Percentiles rank a stretch among this genome's conserved stretches.
Evolutionary conservation across 1,284 basidiomycete genomes (phyloP).

Genomic region (Stereum hirsutum): DNA sequence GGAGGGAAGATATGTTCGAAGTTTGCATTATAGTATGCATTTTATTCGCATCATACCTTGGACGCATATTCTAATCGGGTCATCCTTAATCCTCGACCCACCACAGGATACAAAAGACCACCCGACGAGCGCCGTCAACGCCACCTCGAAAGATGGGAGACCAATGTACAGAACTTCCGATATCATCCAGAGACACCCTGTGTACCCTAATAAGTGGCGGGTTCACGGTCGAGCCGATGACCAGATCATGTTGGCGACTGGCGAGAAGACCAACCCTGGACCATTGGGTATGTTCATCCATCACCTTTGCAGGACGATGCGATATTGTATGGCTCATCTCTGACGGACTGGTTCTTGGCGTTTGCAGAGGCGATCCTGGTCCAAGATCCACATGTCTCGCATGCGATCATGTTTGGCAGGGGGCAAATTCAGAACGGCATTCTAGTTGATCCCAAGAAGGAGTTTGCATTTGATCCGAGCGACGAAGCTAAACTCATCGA

Average conservation of each 20-base stretch:
- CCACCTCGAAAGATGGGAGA: neutral
- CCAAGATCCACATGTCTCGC: conserved; percentile 22
- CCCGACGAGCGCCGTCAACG: conserved; percentile 4
- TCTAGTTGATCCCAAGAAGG: conserved; percentile 9
- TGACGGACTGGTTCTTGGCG: neutral
- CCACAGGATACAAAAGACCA: neutral
- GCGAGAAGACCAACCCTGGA: conserved; percentile 22
- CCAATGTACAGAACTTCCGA: conserved; percentile 10
- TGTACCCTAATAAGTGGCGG: conserved; percentile 14
- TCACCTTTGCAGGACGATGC: neutral
- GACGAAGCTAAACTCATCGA: neutral
- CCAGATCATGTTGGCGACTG: conserved; percentile 20
- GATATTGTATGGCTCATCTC: neutral
- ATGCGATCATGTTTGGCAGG: conserved; percentile 17
- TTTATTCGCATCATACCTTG: neutral
- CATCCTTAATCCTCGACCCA: neutral
- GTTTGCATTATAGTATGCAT: conserved; percentile 6
- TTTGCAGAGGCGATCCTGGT: conserved; percentile 23
- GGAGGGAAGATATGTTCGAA: conserved; percentile 7
- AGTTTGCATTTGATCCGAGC: conserved; percentile 3
- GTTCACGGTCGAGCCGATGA: conserved; percentile 14
- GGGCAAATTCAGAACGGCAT: conserved; percentile 11
- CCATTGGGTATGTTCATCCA: conserved; percentile 12
- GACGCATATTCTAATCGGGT: neutral
- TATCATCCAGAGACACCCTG: conserved; percentile 19